phyloP scores from a whole-genome alignment of 371 early-diverging fungal species.

The Mucor circinelloides region DNA sequence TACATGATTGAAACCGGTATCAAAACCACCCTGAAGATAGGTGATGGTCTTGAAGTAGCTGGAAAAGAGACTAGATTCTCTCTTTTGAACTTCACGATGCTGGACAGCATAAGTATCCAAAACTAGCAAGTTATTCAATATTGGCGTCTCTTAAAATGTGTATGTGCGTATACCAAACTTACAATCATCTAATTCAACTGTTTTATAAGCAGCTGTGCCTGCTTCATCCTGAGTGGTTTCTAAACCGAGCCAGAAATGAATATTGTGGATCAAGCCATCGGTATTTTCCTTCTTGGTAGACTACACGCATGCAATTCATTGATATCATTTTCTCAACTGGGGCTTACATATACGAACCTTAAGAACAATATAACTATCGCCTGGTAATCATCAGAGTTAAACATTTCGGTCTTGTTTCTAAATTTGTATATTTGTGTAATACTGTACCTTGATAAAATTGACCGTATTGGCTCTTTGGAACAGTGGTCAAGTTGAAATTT shows the following conservation, averaged over 20 bases:
- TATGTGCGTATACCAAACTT: constrained; percentile 17
- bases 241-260: constrained; percentile 87
- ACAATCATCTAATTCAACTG: constrained; percentile 87
- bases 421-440: constrained; percentile 3
- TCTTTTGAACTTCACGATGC: constrained; percentile 78
- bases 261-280: constrained; percentile 69
- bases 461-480: constrained; percentile 68
- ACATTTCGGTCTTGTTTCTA: background rate
- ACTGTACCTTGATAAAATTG: constrained; percentile 66
- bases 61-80: constrained; percentile 67
- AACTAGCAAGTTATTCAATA: constrained; percentile 32
- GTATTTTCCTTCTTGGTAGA: constrained; percentile 66
- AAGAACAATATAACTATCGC: constrained; percentile 81
- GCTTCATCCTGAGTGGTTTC: constrained; percentile 80
- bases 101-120: constrained; percentile 73
- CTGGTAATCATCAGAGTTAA: background rate
- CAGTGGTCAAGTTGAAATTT: constrained; percentile 70
- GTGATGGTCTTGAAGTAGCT: constrained; percentile 66
- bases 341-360: constrained; percentile 43
- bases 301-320: constrained; percentile 32
- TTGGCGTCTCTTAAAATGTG: background rate
- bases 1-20: constrained; percentile 76
- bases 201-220: constrained; percentile 90
- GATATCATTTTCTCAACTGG: background rate
- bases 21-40: constrained; percentile 75